A percentile compares a stretch with the other conserved stretches of the same genome.
Evolutionary conservation across 192 early-diverging fungal genomes (phyloP).

Genomic region (Coemansia erecta): DNA sequence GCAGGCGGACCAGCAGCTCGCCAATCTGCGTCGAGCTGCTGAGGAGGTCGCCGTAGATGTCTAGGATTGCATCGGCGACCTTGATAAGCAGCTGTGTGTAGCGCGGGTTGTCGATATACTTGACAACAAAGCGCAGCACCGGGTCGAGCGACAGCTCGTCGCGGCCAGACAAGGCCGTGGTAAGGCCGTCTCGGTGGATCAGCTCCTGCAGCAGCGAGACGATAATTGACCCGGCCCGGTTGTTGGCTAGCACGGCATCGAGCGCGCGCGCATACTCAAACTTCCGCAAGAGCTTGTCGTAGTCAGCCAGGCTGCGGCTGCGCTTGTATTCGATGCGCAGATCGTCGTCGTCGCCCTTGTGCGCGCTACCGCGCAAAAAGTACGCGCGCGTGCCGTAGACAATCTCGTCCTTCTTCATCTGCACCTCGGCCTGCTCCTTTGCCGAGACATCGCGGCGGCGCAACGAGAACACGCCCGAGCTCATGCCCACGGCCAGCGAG

Average conservation of each 20-base stretch:
- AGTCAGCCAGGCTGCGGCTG: slow-evolving; percentile 64
- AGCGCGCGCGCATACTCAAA: slow-evolving; percentile 91
- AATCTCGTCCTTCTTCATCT: slow-evolving; percentile 35
- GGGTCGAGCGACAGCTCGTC: slow-evolving; percentile 87
- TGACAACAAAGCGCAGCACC: slow-evolving; percentile 76
- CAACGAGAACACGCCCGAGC: slow-evolving; percentile 81
- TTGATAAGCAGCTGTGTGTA: slow-evolving; percentile 77
- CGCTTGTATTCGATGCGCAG: slow-evolving; percentile 71
- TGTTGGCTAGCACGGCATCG: slow-evolving; percentile 74
- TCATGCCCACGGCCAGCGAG: slow-evolving; percentile 89
- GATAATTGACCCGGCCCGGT: slow-evolving; percentile 60
- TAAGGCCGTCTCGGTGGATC: slow-evolving; percentile 79
- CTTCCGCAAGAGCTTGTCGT: slow-evolving; percentile 77
- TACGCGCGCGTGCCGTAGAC: slow-evolving; percentile 67
- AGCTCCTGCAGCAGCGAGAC: slow-evolving; percentile 87
- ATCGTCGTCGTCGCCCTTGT: slow-evolving; percentile 64
- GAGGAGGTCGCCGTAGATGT: slow-evolving; percentile 81
- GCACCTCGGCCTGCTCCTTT: slow-evolving; percentile 57
- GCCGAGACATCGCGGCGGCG: slow-evolving; percentile 79
- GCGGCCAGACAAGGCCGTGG: slow-evolving; percentile 74
- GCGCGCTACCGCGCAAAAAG: slow-evolving; percentile 64
- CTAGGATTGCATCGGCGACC: slow-evolving; percentile 66
- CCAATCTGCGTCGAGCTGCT: slow-evolving; percentile 78
- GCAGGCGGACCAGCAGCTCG: slow-evolving; percentile 68
- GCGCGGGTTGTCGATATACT: slow-evolving; percentile 76